A percentile compares a stretch with the other conserved stretches of the same genome.
These are phyloP conservation scores for Saturnispora quitensis DNA, from an alignment of 805 yeast species.

Conservation along the genomic window DNA sequence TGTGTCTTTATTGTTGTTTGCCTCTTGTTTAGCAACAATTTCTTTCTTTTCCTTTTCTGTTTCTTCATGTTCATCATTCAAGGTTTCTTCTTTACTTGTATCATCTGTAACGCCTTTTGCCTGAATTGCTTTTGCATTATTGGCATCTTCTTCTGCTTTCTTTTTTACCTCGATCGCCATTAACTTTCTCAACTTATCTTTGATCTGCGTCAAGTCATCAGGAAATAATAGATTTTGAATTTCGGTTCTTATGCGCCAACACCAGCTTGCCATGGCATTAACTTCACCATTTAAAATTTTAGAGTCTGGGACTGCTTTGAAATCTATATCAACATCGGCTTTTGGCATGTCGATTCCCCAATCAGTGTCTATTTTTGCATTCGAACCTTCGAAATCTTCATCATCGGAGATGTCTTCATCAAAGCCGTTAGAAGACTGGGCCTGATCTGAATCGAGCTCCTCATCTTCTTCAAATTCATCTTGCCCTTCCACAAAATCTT, in stretches of 20 bases:
- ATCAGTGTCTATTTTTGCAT: conserved; percentile 19
- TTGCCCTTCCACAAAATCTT: conserved; percentile 9
- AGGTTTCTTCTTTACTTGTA: not conserved
- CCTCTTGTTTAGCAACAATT: not conserved
- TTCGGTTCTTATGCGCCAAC: conserved; percentile 18
- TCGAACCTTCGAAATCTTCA: conserved; percentile 1
- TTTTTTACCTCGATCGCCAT: conserved; percentile 1
- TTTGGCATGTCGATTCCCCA: conserved; percentile 17
- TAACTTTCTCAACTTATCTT: conserved; percentile 4
- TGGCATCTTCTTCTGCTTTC: conserved; percentile 6
- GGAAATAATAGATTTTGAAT: conserved; percentile 21
- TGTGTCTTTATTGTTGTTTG: not conserved
- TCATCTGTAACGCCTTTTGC: not conserved
- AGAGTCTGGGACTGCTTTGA: conserved; percentile 16
- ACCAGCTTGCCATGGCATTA: conserved; percentile 15
- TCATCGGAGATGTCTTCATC: not conserved
- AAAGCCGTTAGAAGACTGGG: not conserved
- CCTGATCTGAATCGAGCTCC: conserved; percentile 7
- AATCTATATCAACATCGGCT: conserved; percentile 12
- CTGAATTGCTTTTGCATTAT: not conserved
- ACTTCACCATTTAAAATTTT: conserved; percentile 18
- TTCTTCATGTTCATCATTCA: conserved; percentile 1
- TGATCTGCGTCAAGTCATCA: conserved; percentile 3
- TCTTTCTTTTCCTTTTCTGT: not conserved
- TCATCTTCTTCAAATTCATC: conserved; percentile 9